Conservation (phyloP, 2,329 filamentous ascomycete genomes). For the Aspergillus persii region DNA sequence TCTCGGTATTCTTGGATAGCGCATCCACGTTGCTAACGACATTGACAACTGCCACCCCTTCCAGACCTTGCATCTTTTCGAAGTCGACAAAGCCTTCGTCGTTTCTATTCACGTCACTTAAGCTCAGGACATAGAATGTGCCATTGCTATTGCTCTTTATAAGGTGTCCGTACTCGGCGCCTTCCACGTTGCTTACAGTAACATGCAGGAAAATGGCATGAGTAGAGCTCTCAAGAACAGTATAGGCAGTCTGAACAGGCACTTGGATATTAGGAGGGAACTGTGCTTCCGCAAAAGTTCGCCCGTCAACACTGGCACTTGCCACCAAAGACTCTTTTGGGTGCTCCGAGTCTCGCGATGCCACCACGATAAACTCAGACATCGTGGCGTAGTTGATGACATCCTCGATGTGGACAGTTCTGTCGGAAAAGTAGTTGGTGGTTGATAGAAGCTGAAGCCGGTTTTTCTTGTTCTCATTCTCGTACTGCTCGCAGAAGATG, state of each 20-base stretch:
- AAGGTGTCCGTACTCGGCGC: constrained; percentile 75
- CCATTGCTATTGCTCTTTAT: constrained; percentile 99
- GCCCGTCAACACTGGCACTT: constrained; percentile 80
- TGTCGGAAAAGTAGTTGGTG: constrained; percentile 70
- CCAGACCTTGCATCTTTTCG: constrained; percentile 88
- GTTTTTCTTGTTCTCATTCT: constrained; percentile 62
- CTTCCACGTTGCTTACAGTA: constrained; percentile 65
- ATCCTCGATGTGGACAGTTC: constrained; percentile 64
- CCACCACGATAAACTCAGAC: constrained; percentile 94
- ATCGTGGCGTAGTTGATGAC: constrained; percentile 89
- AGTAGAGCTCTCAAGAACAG: constrained; percentile 89
- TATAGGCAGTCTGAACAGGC: constrained; percentile 77
- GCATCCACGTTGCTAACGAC: constrained; percentile 72
- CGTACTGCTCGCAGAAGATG: constrained; percentile 62
- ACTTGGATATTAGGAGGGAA: constrained; percentile 86
- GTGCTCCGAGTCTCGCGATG: constrained; percentile 62
- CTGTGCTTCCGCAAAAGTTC: constrained; percentile 74
- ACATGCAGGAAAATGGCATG: constrained; percentile 95
- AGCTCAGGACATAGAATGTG: constrained; percentile 85
- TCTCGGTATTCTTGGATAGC: constrained; percentile 50
- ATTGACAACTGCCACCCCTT: constrained; percentile 87
- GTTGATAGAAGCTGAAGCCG: constrained; percentile 71
- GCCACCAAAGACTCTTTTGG: constrained; percentile 65
- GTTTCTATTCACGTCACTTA: constrained; percentile 79
- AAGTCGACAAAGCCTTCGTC: constrained; percentile 80